Evolutionary conservation across 2,329 filamentous ascomycete species (phyloP), one percentile per base, ranked within the genome.

Genomic region (Fusarium nygamai): DNA sequence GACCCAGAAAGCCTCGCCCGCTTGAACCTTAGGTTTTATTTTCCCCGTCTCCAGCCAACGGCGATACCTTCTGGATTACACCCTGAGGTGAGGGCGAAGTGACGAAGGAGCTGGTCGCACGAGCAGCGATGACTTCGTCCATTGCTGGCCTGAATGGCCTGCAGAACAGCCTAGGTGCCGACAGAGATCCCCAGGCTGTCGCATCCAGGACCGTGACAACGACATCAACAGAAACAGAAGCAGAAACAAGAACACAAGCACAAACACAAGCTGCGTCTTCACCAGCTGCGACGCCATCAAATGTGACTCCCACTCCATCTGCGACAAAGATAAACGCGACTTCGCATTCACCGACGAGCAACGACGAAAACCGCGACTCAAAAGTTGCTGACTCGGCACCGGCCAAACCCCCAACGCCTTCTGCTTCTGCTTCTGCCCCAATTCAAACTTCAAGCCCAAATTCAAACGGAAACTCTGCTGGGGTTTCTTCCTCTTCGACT

Each of bases 41-140:
- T 78, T 78, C 75, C 73, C 72, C 58, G 61, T 71, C 62, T 75
- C 53, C 53, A 60, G 59, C 59, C 53, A 76, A 76, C 73, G 61
- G 61, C 67, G 65, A 75, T 71, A 71, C 47, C 61, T 66, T 60
- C 68, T 61, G 59, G 65, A 67, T 56, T 67, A 56, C 50, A 71
- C 48, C 54, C 53, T 56, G 67, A 70, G 67, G 72, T 61, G 75
- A 76, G 78, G 78, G 75, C 67, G 74, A 77, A 56, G 76, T 82
- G 87, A 85, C 87, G 87, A 88, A 89, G 84, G 87, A 89, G 87
- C 88, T 88, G 87, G 69, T 87, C 82, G 77, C 72, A 79, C 80
- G 81, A 86, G 83, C 82, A 89, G 88, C 87, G 87, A 89, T 90
- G 88, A 89, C 86, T 88, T 90, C 88, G 88, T 88, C 87, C 80